Evolutionary conservation across 441 rosid species (phyloP), one percentile per base, ranked within the genome.

Genomic region (Isatis lusitanica): DNA sequence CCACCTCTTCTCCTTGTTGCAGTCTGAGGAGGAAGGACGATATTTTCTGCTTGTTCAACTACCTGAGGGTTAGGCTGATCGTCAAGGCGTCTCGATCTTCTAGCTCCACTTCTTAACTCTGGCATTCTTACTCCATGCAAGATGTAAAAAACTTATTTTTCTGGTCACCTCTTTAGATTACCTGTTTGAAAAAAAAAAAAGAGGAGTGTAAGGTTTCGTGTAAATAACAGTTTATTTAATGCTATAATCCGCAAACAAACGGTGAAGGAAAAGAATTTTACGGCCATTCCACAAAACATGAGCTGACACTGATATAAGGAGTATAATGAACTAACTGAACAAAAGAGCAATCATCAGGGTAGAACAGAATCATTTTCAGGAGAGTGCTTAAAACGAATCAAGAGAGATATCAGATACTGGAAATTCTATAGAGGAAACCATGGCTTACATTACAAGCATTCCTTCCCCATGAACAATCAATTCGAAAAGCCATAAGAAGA

Each of bases 111-210:
- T 90, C 94, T 86, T 91, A 91, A 85, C 83, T 93, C 97, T 69
- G 94, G 97, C 98, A 93, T 93, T 85, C 82, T 93, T 92, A 91
- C 57, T 86, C 96, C 98, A 93, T 93, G 88, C 92, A 93, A 87
- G 79, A 87, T 75, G 84, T 83, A 78, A 71, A 73, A 85, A 74
- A 63, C 76, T 26, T 60, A 42, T 81, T 70, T 73, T 73, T 73
- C 71, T 61, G 15, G 12, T 59, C 69, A 63, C 70, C 75, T 79
- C 73, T 76, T 66, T 63, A 63, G 75, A 73, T 79, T 71, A 72
- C 77, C 93, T 90, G 85, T 58, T 68, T 39, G 21, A 48, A 56
- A 61, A 33, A 55, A 26, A 26, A 26, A 26, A 26, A 26, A 26
- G 1, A 26, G 1, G 47, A 26, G 56, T 9, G 35, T 58, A 9